Percentiles rank a stretch among this genome's conserved stretches.
Conservation (phyloP, 257 asterid genomes). For the Dorcoceras hygrometricum region DNA sequence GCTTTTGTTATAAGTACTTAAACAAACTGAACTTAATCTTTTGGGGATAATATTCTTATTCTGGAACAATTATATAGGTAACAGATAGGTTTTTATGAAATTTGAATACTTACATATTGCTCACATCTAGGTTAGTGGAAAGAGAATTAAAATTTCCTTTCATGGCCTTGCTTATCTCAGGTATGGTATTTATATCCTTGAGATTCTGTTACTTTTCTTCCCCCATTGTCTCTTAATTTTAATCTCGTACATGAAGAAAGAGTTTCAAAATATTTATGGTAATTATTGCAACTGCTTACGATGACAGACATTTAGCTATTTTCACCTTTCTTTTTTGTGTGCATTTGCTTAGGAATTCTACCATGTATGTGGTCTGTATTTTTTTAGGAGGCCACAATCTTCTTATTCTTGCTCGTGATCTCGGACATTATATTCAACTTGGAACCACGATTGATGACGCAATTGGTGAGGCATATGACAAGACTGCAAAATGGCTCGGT, state of each 20-base stretch:
- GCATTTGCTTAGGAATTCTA: constrained; percentile 17
- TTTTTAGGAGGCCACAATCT: constrained; percentile 93
- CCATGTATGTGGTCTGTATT: constrained; percentile 13
- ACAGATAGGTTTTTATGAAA: constrained; percentile 15
- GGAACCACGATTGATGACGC: constrained; percentile 98
- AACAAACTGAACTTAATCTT: constrained; percentile 2
- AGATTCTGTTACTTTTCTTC: not conserved
- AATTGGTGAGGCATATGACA: constrained; percentile 97
- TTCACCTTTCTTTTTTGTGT: not conserved
- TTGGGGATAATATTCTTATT: constrained; percentile 4
- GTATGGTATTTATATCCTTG: constrained; percentile 39
- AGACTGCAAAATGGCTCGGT: constrained; percentile 98
- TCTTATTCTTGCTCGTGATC: constrained; percentile 87
- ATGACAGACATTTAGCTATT: not conserved
- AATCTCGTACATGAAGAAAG: constrained; percentile 1
- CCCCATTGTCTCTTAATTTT: not conserved
- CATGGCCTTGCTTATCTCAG: constrained; percentile 90
- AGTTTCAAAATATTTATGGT: not conserved
- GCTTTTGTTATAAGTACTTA: not conserved
- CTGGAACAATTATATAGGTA: constrained; percentile 16
- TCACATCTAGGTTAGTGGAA: constrained; percentile 67
- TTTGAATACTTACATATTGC: constrained; percentile 27
- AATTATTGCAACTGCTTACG: constrained; percentile 1
- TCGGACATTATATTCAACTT: constrained; percentile 89
- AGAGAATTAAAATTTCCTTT: constrained; percentile 80